A percentile compares a stretch with the other conserved stretches of the same genome.
Evolutionary conservation across 352 stramenopile species (phyloP).

Genomic region (Pythium aquatile): DNA sequence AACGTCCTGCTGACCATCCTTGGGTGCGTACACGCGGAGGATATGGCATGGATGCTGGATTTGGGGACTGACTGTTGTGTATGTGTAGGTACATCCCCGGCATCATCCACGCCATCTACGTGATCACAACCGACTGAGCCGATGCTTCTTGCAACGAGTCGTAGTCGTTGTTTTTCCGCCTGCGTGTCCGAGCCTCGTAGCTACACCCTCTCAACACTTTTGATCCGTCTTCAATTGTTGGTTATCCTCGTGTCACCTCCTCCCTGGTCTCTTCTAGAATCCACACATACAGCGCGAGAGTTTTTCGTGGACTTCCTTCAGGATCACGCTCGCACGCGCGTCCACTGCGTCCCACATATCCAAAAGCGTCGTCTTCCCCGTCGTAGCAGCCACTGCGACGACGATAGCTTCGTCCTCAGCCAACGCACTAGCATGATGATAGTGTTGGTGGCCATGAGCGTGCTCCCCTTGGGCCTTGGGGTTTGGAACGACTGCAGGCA

Average conservation of each 20-base stretch:
- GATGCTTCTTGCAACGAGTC: not conserved
- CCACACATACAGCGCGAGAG: constrained; percentile 60
- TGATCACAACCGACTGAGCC: constrained; percentile 38
- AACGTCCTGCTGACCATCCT: constrained; percentile 31
- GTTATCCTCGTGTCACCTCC: not conserved
- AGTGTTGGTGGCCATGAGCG: constrained; percentile 14
- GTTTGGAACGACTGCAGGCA: constrained; percentile 10
- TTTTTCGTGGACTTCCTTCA: constrained; percentile 55
- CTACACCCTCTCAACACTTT: not conserved
- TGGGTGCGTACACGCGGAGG: constrained; percentile 15
- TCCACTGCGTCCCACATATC: constrained; percentile 60
- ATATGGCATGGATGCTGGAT: not conserved
- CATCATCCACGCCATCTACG: constrained; percentile 55
- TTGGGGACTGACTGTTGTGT: not conserved
- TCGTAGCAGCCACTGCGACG: constrained; percentile 45
- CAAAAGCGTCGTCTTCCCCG: constrained; percentile 37
- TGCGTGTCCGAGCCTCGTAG: not conserved
- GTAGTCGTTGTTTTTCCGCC: constrained; percentile 8
- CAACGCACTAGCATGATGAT: constrained; percentile 15
- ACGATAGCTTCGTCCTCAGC: constrained; percentile 26
- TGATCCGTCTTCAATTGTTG: constrained; percentile 7
- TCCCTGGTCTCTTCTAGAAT: constrained; percentile 37
- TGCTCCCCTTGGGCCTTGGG: not conserved
- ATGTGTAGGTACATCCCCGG: constrained; percentile 44
- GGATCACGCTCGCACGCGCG: constrained; percentile 37